Base-by-base conservation (phyloP, 2,329 filamentous ascomycete species). In the Fusarium virguliforme region DNA sequence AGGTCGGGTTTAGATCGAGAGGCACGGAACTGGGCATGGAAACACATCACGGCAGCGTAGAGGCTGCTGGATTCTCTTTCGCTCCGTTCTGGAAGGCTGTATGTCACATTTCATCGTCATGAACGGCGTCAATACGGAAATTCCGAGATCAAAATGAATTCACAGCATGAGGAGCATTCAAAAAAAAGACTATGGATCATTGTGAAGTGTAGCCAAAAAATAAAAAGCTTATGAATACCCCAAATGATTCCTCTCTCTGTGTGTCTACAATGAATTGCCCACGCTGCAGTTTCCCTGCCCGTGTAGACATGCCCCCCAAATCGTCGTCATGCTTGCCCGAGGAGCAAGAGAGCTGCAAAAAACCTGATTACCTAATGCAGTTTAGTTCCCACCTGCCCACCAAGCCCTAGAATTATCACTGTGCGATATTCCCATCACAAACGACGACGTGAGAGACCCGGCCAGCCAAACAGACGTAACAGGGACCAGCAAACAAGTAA, bases 51-150 rank as follows among this genome's bases (percentile, higher is more conserved):
- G 74, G 78, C 79, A 76, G 78, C 80, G 79, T 80, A 83, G 82
- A 84, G 85, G 83, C 85, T 87, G 85, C 87, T 88, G 86, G 83
- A 83, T 85, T 86, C 85, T 82, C 86, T 85, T 88, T 84, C 84
- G 83, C 83, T 85, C 81, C 83, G 82, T 85, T 84, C 83, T 83
- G 85, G 86, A 86, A 86, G 85, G 85, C 87, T 89, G 86, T 90
- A 89, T 89, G 87, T 89, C 87, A 88, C 86, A 86, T 83, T 79
- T 82, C 82, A 82, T 84, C 83, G 81, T 85, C 83, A 83, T 77
- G 88, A 87, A 85, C 83, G 88, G 88, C 88, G 88, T 90, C 88
- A 88, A 88, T 86, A 89, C 84, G 88, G 87, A 88, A 87, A 88
- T 88, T 81, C 80, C 82, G 79, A 81, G 79, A 81, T 79, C 78